Evolutionary conservation across 2,329 filamentous ascomycete species (phyloP).

Genomic region (Pseudocercospora pini-densiflorae): DNA sequence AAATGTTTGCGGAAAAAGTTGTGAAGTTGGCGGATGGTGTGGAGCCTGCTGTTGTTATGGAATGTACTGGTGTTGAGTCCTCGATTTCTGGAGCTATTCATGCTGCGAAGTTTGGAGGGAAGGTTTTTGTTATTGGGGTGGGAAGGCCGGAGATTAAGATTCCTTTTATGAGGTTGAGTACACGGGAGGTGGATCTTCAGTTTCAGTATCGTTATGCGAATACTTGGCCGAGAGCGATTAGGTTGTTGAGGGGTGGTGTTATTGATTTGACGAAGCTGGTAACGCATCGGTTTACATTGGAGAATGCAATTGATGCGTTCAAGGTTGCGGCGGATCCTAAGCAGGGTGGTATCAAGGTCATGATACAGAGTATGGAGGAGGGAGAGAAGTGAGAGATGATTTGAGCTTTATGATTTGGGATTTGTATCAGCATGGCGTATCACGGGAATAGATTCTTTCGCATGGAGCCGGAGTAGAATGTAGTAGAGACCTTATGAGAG

Average conservation of each 20-base stretch:
- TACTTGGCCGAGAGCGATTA: constrained; percentile 93
- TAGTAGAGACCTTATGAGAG: neutral
- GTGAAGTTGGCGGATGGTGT: constrained; percentile 74
- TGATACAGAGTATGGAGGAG: constrained; percentile 73
- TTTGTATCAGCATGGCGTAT: neutral
- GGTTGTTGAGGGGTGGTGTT: constrained; percentile 81
- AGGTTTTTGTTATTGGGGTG: constrained; percentile 95
- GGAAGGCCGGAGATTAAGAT: constrained; percentile 95
- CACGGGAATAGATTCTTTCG: neutral
- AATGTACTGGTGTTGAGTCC: constrained; percentile 94
- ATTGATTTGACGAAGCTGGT: constrained; percentile 82
- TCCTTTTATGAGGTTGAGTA: constrained; percentile 91
- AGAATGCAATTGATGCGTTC: constrained; percentile 89
- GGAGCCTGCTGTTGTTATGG: constrained; percentile 80
- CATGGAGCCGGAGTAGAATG: neutral
- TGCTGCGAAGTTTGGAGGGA: constrained; percentile 91
- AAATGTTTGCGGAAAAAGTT: constrained; percentile 72
- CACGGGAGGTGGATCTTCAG: constrained; percentile 90
- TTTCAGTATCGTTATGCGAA: constrained; percentile 98
- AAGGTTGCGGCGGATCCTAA: constrained; percentile 84
- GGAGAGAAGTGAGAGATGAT: constrained; percentile 34
- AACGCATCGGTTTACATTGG: constrained; percentile 83
- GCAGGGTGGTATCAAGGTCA: constrained; percentile 96
- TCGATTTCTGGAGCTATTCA: constrained; percentile 86
- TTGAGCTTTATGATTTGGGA: neutral